phyloP scores from a whole-genome alignment of 257 asterid species.

The Solanum medicagineum region DNA sequence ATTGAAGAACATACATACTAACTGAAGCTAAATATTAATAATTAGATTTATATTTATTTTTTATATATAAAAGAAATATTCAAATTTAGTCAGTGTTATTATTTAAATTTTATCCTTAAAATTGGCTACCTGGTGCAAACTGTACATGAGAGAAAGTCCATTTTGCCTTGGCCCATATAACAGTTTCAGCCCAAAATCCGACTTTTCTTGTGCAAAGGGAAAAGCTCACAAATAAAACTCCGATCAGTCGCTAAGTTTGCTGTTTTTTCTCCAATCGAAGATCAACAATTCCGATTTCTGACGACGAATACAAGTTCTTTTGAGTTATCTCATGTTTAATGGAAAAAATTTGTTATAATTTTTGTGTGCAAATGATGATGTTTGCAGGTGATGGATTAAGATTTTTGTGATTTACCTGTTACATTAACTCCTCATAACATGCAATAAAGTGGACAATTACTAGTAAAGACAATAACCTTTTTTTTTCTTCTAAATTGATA shows the following conservation, averaged over 20 bases:
- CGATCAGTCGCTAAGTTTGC: background rate
- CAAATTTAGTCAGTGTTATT: no score
- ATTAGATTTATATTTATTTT: no score
- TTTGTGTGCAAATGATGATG: background rate
- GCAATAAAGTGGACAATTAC: no score
- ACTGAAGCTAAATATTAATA: no score
- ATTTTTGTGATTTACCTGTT: no score
- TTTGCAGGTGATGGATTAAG: slow-evolving; percentile 37
- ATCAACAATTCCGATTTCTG: background rate
- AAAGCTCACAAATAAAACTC: background rate
- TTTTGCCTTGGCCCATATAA: background rate
- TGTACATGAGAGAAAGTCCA: background rate
- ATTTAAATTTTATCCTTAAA: background rate
- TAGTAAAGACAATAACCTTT: no score
- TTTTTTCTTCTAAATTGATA: background rate
- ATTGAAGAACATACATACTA: no score
- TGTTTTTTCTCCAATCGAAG: background rate
- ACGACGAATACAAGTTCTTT: background rate
- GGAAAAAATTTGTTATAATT: background rate
- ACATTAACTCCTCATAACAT: no score
- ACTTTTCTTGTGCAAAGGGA: slow-evolving; percentile 32
- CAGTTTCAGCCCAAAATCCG: background rate
- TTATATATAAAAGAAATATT: no score
- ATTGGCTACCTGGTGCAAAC: background rate
- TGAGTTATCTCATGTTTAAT: background rate